phyloP scores from a whole-genome alignment of 345 rosid species.

The Citrus australasica region DNA sequence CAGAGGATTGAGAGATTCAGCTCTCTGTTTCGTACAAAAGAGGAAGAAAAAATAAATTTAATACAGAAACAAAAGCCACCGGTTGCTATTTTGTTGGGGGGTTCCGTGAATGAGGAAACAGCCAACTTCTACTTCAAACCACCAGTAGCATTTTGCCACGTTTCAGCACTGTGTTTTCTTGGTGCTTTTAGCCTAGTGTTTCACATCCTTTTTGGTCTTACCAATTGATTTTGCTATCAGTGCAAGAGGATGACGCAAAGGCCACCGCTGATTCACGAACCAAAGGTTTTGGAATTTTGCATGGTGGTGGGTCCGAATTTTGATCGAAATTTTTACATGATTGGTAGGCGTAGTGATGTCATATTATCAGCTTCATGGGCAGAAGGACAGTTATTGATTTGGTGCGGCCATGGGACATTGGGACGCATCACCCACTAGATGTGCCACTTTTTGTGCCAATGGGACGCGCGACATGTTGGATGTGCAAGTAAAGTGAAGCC shows the following conservation, averaged over 20 bases:
- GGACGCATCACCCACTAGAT: background rate
- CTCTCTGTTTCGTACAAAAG: background rate
- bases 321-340: background rate
- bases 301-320: background rate
- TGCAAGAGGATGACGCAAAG: background rate
- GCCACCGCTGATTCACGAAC: background rate
- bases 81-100: constrained; percentile 24
- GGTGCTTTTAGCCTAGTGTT: constrained; percentile 15
- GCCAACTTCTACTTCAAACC: constrained; percentile 7
- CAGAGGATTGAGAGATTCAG: background rate
- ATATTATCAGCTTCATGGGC: background rate
- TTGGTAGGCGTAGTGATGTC: background rate
- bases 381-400: background rate
- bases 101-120: constrained; percentile 1
- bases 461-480: background rate
- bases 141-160: constrained; percentile 6
- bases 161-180: background rate
- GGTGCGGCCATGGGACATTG: background rate
- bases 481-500: too few species aligned
- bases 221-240: background rate
- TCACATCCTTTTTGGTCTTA: background rate
- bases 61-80: constrained; percentile 26
- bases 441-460: background rate
- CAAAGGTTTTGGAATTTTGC: background rate
- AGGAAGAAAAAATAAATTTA: background rate